These are phyloP conservation scores for Phytophthora agathidicida DNA, from an alignment of 352 stramenopile species.

Conservation along the genomic window DNA sequence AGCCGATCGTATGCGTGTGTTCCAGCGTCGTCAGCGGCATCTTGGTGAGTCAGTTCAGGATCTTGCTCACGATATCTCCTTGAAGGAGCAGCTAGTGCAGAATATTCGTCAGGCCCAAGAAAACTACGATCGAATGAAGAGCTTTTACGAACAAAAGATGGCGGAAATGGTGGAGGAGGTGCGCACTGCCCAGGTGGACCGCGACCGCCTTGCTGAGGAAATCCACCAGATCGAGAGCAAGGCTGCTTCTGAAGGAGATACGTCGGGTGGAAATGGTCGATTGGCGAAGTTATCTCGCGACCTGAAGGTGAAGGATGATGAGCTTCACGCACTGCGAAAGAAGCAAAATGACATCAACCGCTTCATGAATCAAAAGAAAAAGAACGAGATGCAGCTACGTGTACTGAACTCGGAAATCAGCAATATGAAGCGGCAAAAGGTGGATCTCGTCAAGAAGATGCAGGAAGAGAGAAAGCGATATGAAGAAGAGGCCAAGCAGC, in stretches of 20 bases:
- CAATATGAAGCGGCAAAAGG: conserved; percentile 90
- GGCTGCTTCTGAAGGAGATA: conserved; percentile 60
- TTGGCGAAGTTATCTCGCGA: conserved; percentile 75
- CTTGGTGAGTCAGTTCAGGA: conserved; percentile 83
- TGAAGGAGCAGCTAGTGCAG: conserved; percentile 87
- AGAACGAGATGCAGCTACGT: conserved; percentile 86
- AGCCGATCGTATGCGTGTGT: conserved; percentile 79
- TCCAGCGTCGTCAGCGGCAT: conserved; percentile 79
- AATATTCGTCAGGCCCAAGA: conserved; percentile 81
- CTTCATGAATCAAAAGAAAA: conserved; percentile 86
- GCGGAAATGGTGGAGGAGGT: conserved; percentile 83
- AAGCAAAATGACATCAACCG: conserved; percentile 87
- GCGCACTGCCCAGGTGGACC: conserved; percentile 59
- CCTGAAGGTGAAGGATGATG: conserved; percentile 80
- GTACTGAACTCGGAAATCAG: conserved; percentile 82
- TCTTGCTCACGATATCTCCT: conserved; percentile 80
- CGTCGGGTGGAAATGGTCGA: conserved; percentile 51
- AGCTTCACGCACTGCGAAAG: conserved; percentile 73
- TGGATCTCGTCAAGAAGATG: conserved; percentile 91
- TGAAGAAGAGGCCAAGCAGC: conserved; percentile 81
- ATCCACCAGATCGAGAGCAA: conserved; percentile 78
- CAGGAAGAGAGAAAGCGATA: conserved; percentile 84
- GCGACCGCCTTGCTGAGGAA: conserved; percentile 78
- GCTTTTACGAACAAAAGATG: conserved; percentile 87
- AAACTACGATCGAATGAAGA: conserved; percentile 86